Evolutionary conservation across 2,329 filamentous ascomycete species (phyloP).

Genomic region (Exophiala spinifera): DNA sequence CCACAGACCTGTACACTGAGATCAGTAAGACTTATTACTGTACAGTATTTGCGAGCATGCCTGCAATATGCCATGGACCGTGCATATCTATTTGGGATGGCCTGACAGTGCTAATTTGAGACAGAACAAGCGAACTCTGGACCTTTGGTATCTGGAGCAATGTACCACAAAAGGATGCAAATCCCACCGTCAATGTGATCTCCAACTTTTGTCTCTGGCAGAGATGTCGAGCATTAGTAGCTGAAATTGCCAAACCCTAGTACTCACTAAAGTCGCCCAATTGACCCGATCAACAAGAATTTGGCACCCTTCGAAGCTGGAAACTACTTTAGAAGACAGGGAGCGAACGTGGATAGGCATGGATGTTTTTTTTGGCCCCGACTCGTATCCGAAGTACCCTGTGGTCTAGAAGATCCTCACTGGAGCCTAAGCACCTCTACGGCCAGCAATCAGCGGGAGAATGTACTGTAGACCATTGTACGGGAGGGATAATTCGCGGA

Average conservation of each 20-base stretch:
- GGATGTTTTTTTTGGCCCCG: background rate
- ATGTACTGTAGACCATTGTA: no score
- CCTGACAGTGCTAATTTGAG: background rate
- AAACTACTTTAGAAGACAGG: background rate
- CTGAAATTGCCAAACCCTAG: no score
- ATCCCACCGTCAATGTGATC: background rate
- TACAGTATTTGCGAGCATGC: background rate
- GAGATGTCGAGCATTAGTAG: background rate
- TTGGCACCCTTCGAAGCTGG: background rate
- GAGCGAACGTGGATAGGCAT: background rate
- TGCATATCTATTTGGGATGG: background rate
- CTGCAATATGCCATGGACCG: background rate
- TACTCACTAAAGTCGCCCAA: no score
- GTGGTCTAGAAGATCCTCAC: background rate
- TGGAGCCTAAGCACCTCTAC: background rate
- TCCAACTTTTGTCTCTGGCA: background rate
- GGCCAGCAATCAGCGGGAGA: background rate
- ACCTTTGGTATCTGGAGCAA: background rate
- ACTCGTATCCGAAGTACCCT: background rate
- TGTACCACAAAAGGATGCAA: no score
- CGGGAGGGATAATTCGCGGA: no score
- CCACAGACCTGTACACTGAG: background rate
- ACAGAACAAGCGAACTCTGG: background rate
- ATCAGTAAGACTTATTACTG: background rate
- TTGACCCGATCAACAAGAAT: no score